A percentile compares a stretch with the other conserved stretches of the same genome.
Conservation (phyloP, 345 rosid species). For the Euphorbia lathyris region DNA sequence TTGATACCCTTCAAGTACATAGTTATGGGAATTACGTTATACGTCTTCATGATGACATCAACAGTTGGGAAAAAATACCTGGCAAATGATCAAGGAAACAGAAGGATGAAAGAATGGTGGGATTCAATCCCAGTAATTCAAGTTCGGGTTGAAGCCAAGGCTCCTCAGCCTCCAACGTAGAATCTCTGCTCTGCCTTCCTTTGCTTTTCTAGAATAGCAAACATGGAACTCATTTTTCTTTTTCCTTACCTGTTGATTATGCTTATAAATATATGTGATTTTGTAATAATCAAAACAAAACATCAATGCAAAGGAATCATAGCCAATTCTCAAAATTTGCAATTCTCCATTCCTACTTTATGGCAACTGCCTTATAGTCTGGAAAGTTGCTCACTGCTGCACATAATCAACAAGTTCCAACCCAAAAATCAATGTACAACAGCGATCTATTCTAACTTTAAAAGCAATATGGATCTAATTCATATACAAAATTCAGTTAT, state of each 20-base stretch:
- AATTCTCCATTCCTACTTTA: not conserved
- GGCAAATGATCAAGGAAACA: conserved; percentile 47
- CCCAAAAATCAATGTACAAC: not conserved
- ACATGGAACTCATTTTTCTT: too few relatives aligned
- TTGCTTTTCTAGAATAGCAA: too few relatives aligned
- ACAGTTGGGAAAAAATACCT: conserved; percentile 43
- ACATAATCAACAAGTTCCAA: not conserved
- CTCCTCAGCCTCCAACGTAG: conserved; percentile 8
- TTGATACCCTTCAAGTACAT: conserved; percentile 54
- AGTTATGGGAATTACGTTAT: conserved; percentile 35
- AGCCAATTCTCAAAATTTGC: not conserved
- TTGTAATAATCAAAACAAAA: too few relatives aligned
- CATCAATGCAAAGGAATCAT: not conserved
- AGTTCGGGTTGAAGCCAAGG: conserved; percentile 43
- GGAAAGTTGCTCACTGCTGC: not conserved
- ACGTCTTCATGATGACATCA: conserved; percentile 45
- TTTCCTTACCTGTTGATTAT: not conserved
- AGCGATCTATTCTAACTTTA: not conserved
- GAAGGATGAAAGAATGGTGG: conserved; percentile 89
- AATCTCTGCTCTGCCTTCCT: not conserved
- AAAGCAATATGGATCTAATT: not conserved
- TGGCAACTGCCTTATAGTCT: not conserved
- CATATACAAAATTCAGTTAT: conserved; percentile 8
- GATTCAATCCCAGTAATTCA: conserved; percentile 73
- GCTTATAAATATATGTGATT: too few relatives aligned